Base-by-base conservation (phyloP, 495 filamentous ascomycete genomes). In the Glarea lozoyensis region DNA sequence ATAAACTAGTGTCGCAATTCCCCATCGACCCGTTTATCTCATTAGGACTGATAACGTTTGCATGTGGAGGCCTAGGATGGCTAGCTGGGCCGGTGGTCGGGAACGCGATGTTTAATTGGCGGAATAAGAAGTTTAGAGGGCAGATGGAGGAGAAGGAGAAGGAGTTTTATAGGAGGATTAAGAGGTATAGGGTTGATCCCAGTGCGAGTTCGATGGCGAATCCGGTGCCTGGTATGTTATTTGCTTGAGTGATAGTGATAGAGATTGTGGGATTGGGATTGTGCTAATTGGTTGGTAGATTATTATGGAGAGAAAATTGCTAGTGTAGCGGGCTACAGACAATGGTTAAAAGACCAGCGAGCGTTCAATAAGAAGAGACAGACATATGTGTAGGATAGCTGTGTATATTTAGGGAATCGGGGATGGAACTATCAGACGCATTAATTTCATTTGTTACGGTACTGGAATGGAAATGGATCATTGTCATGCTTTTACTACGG, bases 271-370 rank as follows among this genome's bases (percentile, higher is more conserved):
- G n/a, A n/a, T n/a, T n/a, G n/a, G n/a, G n/a, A n/a, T n/a, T n/a
- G n/a, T n/a, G n/a, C n/a, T n/a, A n/a, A n/a, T n/a, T 15, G 17
- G n/a, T 19, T 12, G 13, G 24, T 32, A 35, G 78, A 82, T 57
- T 82, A 79, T 62, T 86, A 88, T 54, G 83, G 92, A 38, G 92
- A 98, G 71, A 96, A 94, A 75, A 94, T 98, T 59, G 84, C 82
- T 12, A 93, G 86, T 50, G 86, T 98, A 27, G 75, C 77, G 44
- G 88, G 84, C 37, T 98, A 96, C 56, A 65, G 93, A 52, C 80
- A 84, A 60, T 98, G 92, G 92, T 64, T 98, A 58, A 95, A 90
- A 70, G 92, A 98, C 60, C 93, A 97, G 70, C 64, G 89, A 36
- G 88, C 88, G n/a, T 98, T 92, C 63, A 94, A 94, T 66, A 78